Conservation (phyloP, 225 moss, liverwort and hornwort genomes). For the Climacium dendroides region DNA sequence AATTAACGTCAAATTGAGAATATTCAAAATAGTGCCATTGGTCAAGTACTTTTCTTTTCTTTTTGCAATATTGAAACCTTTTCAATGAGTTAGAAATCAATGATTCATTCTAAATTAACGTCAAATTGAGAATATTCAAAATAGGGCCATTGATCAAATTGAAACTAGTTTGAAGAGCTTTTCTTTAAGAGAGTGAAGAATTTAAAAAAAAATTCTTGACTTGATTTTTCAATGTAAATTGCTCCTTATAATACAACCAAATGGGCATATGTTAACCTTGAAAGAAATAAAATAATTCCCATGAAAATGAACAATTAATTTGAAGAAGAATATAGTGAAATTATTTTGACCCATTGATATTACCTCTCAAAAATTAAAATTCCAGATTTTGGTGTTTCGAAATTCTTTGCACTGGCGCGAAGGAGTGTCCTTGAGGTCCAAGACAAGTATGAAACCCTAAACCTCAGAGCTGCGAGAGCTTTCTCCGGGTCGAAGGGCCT, state of each 20-base stretch:
- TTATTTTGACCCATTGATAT: not conserved
- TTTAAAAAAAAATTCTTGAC: not conserved
- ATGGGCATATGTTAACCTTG: not conserved
- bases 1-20: not conserved
- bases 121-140: not conserved
- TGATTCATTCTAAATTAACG: not conserved
- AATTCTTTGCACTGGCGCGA: not conserved
- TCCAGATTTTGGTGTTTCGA: not conserved
- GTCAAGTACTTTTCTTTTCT: no score
- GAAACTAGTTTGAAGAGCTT: not conserved
- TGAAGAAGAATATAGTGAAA: not conserved
- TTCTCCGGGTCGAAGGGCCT: not conserved
- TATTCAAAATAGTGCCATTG: not conserved
- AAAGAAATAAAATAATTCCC: not conserved
- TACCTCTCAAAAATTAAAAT: not conserved
- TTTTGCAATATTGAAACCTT: not conserved
- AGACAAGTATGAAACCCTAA: not conserved
- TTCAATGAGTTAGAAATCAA: not conserved
- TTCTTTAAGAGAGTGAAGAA: no score
- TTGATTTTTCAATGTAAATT: not conserved
- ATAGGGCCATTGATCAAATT: accelerated
- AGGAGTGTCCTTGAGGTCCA: not conserved
- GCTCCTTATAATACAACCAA: not conserved
- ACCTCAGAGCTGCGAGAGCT: not conserved
- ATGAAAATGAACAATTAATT: no score